These are phyloP conservation scores for Setaria italica DNA, from an alignment of 202 grass and related monocot genomes.

Conservation along the genomic window DNA sequence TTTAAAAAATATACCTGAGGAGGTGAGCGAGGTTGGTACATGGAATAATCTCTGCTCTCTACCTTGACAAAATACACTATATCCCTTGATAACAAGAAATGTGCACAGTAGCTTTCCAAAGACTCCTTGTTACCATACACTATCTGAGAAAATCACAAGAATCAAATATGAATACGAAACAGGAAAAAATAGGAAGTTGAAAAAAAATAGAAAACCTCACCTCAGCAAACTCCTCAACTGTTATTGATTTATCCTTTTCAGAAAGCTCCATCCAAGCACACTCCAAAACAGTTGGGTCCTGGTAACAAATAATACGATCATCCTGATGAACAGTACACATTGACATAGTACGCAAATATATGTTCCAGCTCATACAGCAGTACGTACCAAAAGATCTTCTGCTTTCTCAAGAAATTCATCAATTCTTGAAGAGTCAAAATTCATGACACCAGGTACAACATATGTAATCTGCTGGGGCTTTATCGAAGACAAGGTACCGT, in stretches of 20 bases:
- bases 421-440: slow-evolving; percentile 77
- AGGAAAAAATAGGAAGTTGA: background rate
- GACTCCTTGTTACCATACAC: slow-evolving; percentile 82
- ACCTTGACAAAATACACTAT: slow-evolving; percentile 82
- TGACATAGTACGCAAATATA: slow-evolving; percentile 2
- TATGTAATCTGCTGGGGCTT: slow-evolving; percentile 90
- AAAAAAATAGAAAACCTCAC: slow-evolving; percentile 49
- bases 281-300: slow-evolving; percentile 89
- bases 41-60: slow-evolving; percentile 69
- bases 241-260: slow-evolving; percentile 83
- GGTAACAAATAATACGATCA: slow-evolving; percentile 35
- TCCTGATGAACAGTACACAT: slow-evolving; percentile 4
- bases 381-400: slow-evolving; percentile 74
- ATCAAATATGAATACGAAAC: slow-evolving; percentile 20
- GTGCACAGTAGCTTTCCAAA: slow-evolving; percentile 91
- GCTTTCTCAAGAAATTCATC: slow-evolving; percentile 82
- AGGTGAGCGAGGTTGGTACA: slow-evolving; percentile 81
- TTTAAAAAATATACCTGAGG: slow-evolving; percentile 71
- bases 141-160: slow-evolving; percentile 66
- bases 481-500: slow-evolving; percentile 82
- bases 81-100: slow-evolving; percentile 92
- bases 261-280: slow-evolving; percentile 92
- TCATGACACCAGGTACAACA: slow-evolving; percentile 80
- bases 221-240: slow-evolving; percentile 87
- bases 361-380: slow-evolving; percentile 24